A percentile compares a stretch with the other conserved stretches of the same genome.
These are phyloP conservation scores for Dactylis glomerata DNA, from an alignment of 176 grass and related monocot species.

Conservation along the genomic window DNA sequence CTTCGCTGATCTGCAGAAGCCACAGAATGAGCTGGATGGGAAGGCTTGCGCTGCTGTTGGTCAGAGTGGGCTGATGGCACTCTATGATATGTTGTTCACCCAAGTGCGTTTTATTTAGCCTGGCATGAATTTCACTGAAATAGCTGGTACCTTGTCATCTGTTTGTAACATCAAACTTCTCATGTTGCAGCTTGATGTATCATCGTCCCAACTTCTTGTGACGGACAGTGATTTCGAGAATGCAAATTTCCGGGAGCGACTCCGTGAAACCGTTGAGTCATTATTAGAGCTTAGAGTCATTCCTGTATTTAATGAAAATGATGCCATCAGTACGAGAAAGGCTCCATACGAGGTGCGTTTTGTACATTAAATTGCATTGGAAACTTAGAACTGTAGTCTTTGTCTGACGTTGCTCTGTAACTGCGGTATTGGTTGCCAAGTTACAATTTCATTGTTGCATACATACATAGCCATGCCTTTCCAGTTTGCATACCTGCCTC, in stretches of 20 bases:
- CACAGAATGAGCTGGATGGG: constrained; percentile 84
- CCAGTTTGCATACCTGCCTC: not conserved
- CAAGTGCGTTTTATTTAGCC: constrained; percentile 56
- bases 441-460: not conserved
- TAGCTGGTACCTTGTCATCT: not conserved
- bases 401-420: not conserved
- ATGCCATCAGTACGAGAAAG: constrained; percentile 90
- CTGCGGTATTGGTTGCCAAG: not conserved
- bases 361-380: constrained; percentile 3
- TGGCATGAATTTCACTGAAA: not conserved
- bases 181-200: constrained; percentile 81
- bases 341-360: constrained; percentile 91
- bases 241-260: constrained; percentile 66
- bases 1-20: constrained; percentile 94
- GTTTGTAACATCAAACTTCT: constrained; percentile 30
- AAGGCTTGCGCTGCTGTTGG: constrained; percentile 94
- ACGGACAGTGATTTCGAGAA: constrained; percentile 93
- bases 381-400: not conserved
- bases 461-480: not conserved
- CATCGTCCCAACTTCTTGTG: constrained; percentile 91
- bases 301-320: constrained; percentile 98
- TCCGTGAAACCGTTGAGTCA: constrained; percentile 70
- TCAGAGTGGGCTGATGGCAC: constrained; percentile 94
- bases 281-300: constrained; percentile 75
- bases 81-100: constrained; percentile 87